These are phyloP conservation scores for Picea mariana DNA, from an alignment of 83 land plant species.

Conservation along the genomic window DNA sequence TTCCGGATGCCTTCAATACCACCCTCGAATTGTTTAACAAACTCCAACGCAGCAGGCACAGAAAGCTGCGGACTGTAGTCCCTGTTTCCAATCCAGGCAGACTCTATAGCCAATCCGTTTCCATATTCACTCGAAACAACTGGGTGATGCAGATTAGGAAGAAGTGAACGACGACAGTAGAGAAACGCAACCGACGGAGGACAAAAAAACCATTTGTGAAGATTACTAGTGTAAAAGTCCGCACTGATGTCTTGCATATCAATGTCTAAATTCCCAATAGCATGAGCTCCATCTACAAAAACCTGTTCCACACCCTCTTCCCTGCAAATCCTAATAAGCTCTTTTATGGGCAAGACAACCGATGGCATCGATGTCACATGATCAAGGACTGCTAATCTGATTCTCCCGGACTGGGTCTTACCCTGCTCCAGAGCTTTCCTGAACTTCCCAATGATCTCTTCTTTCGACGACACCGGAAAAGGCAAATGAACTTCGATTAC, in stretches of 20 bases:
- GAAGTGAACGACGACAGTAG: slow-evolving; percentile 32
- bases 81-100: slow-evolving; percentile 55
- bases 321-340: slow-evolving; percentile 44
- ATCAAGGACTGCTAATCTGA: slow-evolving; percentile 52
- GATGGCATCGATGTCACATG: slow-evolving; percentile 59
- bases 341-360: slow-evolving; percentile 33
- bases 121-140: slow-evolving; percentile 47
- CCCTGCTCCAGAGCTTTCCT: slow-evolving; percentile 27
- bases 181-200: slow-evolving; percentile 46
- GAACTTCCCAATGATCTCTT: slow-evolving; percentile 26
- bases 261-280: slow-evolving; percentile 44
- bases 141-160: slow-evolving; percentile 46
- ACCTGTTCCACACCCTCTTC: slow-evolving; percentile 46
- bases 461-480: slow-evolving; percentile 35
- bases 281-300: slow-evolving; percentile 60
- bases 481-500: slow-evolving; percentile 40
- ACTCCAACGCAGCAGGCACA: slow-evolving; percentile 40
- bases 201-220: slow-evolving; percentile 59
- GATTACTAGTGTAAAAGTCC: slow-evolving; percentile 53
- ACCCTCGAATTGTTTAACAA: slow-evolving; percentile 31
- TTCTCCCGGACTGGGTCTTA: slow-evolving; percentile 8
- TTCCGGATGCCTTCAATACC: slow-evolving; percentile 25
- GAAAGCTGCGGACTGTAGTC: slow-evolving; percentile 56
- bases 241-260: slow-evolving; percentile 48
- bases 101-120: slow-evolving; percentile 33